phyloP scores from a whole-genome alignment of 495 filamentous ascomycete genomes.

The Podospora fimiseda region DNA sequence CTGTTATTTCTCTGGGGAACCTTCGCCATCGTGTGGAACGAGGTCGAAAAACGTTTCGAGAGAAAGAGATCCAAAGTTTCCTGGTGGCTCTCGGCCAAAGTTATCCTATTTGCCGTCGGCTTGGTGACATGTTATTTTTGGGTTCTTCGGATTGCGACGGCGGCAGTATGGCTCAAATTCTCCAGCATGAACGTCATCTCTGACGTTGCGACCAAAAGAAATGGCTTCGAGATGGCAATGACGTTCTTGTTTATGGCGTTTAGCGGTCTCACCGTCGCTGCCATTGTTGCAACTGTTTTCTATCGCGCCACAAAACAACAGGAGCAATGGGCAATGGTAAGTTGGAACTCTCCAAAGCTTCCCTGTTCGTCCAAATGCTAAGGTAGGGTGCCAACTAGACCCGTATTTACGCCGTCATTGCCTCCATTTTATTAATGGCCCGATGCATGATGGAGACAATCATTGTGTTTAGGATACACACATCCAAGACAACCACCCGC shows the following conservation, averaged over 20 bases:
- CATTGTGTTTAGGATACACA: not conserved
- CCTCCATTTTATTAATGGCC: not conserved
- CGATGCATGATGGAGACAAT: not conserved
- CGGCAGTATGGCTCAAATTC: conserved; percentile 16
- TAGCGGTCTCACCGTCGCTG: conserved; percentile 6
- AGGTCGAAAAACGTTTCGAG: conserved; percentile 6
- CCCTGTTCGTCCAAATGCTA: no score
- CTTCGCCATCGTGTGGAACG: conserved; percentile 12
- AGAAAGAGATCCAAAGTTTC: not conserved
- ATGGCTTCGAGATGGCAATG: conserved; percentile 13
- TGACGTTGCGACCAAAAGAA: conserved; percentile 16
- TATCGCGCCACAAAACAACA: not conserved
- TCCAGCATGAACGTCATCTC: conserved; percentile 14
- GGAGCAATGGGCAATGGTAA: not conserved
- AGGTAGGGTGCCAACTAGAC: no score
- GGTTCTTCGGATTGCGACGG: conserved; percentile 6
- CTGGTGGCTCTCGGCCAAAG: conserved; percentile 12
- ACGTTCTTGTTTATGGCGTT: conserved; percentile 9
- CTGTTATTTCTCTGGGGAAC: conserved; percentile 13
- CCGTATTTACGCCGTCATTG: not conserved
- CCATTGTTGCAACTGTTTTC: not conserved
- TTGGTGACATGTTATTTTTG: conserved; percentile 12
- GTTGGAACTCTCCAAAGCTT: no score
- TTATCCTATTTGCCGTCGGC: conserved; percentile 5
- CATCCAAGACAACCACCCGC: not conserved